These are phyloP conservation scores for Funneliformis geosporum DNA, from an alignment of 192 early-diverging fungal genomes.

Conservation along the genomic window DNA sequence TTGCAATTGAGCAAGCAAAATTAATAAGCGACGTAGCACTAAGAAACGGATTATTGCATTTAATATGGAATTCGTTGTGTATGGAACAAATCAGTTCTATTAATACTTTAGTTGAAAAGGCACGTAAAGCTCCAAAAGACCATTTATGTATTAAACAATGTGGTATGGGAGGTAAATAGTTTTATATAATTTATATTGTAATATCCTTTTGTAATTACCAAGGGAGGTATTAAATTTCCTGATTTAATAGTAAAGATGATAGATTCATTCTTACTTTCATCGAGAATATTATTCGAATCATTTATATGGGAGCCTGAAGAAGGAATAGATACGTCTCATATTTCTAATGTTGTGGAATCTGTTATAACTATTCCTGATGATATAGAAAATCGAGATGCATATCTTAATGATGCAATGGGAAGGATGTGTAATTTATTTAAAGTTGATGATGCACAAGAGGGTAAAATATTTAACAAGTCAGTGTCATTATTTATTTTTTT, in stretches of 20 bases:
- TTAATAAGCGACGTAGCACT: neutral
- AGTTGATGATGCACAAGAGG: neutral
- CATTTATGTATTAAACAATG: neutral
- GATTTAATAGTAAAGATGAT: neutral
- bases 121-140: neutral
- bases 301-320: neutral
- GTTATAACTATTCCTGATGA: neutral
- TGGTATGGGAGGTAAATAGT: neutral
- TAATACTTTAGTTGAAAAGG: neutral
- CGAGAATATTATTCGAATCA: neutral
- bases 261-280: neutral
- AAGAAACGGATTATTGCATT: neutral
- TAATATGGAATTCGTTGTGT: neutral
- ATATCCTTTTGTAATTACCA: neutral
- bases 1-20: conserved; percentile 1
- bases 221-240: neutral
- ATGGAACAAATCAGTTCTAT: conserved; percentile 1
- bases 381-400: neutral
- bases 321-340: neutral
- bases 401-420: neutral
- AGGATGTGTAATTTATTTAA: neutral
- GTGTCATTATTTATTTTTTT: neutral
- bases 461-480: neutral
- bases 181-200: neutral
- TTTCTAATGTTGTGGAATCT: neutral